Evolutionary conservation across 2,329 filamentous ascomycete species (phyloP).

Genomic region (Neophaeococcomyces mojaviensis): DNA sequence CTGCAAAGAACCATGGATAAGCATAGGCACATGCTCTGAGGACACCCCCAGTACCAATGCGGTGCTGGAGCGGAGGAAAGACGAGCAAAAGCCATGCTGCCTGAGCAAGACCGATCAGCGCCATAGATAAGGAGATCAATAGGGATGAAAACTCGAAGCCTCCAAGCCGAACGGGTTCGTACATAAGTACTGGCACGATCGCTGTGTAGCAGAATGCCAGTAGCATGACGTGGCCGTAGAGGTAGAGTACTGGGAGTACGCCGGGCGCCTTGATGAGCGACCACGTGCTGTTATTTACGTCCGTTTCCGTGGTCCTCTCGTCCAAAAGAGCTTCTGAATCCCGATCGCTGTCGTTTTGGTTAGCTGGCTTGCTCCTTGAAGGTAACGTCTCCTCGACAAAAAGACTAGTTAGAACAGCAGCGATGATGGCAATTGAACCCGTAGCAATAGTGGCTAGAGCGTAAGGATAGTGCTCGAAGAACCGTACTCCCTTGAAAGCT

Average conservation of each 20-base stretch:
- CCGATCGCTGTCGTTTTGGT: constrained; percentile 14
- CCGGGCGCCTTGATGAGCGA: constrained; percentile 54
- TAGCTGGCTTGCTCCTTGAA: background rate
- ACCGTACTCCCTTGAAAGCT: constrained; percentile 47
- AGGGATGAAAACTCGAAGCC: constrained; percentile 57
- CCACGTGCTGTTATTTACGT: constrained; percentile 40
- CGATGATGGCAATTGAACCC: constrained; percentile 46
- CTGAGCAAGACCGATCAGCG: constrained; percentile 57
- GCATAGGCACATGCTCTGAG: constrained; percentile 49
- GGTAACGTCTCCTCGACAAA: constrained; percentile 51
- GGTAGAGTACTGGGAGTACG: constrained; percentile 57
- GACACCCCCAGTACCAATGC: constrained; percentile 59
- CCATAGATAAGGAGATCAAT: constrained; percentile 61
- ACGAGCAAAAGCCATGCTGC: constrained; percentile 62
- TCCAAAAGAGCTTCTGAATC: constrained; percentile 14
- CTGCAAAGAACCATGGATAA: constrained; percentile 59
- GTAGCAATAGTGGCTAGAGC: constrained; percentile 56
- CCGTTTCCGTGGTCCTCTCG: constrained; percentile 18
- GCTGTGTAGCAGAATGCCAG: constrained; percentile 67
- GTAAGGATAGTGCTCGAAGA: constrained; percentile 61
- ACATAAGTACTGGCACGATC: constrained; percentile 61
- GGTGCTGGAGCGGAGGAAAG: constrained; percentile 61
- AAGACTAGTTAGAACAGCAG: constrained; percentile 45
- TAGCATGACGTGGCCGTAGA: constrained; percentile 60
- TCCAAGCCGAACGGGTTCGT: constrained; percentile 53